Conservation (phyloP, 2,329 filamentous ascomycete genomes). For the Hymenoscyphus linearis region DNA sequence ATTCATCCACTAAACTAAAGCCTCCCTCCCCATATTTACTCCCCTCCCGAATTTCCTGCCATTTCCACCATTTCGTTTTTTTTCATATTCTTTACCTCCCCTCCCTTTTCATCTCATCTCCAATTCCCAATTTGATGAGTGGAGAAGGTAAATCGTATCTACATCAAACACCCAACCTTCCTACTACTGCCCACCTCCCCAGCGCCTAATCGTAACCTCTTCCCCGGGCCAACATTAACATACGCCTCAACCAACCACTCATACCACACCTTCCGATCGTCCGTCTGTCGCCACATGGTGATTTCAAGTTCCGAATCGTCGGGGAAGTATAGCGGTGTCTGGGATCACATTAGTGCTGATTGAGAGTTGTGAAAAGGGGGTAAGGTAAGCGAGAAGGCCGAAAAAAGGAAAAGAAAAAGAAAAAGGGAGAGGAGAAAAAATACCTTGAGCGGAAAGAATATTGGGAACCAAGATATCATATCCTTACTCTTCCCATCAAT, state of each 20-base stretch:
- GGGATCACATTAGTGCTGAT: neutral
- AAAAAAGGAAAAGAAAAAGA: neutral
- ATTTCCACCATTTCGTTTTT: too few species aligned
- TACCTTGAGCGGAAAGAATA: constrained; percentile 90
- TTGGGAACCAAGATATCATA: constrained; percentile 99
- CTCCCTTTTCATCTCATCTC: too few species aligned
- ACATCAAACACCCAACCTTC: constrained; percentile 69
- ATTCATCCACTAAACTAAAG: too few species aligned
- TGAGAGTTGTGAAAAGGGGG: too few species aligned
- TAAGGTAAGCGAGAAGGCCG: neutral
- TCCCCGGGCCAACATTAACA: constrained; percentile 53
- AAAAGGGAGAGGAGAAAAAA: constrained; percentile 39
- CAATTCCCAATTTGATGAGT: too few species aligned
- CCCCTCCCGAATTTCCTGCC: too few species aligned
- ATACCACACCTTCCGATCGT: constrained; percentile 96
- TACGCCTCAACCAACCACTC: constrained; percentile 94
- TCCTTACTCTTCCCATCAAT: constrained; percentile 91
- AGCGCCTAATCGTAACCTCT: constrained; percentile 58
- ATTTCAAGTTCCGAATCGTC: constrained; percentile 80
- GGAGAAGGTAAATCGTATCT: neutral
- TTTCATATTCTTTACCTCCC: too few species aligned
- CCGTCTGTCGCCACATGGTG: constrained; percentile 93
- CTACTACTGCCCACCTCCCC: constrained; percentile 65
- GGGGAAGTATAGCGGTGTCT: constrained; percentile 83
- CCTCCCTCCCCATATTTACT: too few species aligned